Base-by-base conservation (phyloP, 306 rosid species). In the Vigna nakashimae region DNA sequence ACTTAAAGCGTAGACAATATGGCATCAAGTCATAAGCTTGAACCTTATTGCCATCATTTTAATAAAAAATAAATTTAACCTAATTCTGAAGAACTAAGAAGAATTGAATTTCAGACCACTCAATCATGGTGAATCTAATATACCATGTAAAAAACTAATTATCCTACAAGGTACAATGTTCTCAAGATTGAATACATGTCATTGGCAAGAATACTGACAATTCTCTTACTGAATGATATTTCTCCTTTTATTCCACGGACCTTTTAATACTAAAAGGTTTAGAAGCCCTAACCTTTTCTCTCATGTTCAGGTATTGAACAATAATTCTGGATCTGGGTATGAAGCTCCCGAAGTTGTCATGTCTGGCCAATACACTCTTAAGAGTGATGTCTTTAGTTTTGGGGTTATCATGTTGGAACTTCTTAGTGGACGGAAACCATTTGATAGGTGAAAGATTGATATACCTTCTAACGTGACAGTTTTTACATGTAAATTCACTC, bases 331-430 rank as follows among this genome's bases (percentile, higher is more conserved):
- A 85, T 84, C 89, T 69, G 99, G 99, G 42, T 90, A 87, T 65
- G 89, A 88, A 53, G 98, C 97, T 55, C 97, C 99, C 0, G 99
- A 96, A 84, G 95, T 92, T 56, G 86, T 83, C 17, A 73, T 96
- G 97, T 84, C 93, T 49, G 96, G 90, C 71, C 96, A 88, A 28
- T 88, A 84, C 83, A 88, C 91, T 30, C 79, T 92, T 18, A 92
- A 96, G 84, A 96, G 98, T 80, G 99, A 96, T 56, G 88, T 96
- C 42, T 96, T 90, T 55, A 86, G 98, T 84, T 96, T 96, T 71
- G 99, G 99, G 84, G 91, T 92, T 73, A 92, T 96, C 57, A 96
- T 96, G 99, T 77, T 96, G 84, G 99, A 96, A 85, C 99, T 96
- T 83, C 88, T 96, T 48, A 91, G 94, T 14, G 99, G 99, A 28